Evolutionary conservation across 768 basidiomycete species (phyloP).

Genomic region (Grammothele lineata): DNA sequence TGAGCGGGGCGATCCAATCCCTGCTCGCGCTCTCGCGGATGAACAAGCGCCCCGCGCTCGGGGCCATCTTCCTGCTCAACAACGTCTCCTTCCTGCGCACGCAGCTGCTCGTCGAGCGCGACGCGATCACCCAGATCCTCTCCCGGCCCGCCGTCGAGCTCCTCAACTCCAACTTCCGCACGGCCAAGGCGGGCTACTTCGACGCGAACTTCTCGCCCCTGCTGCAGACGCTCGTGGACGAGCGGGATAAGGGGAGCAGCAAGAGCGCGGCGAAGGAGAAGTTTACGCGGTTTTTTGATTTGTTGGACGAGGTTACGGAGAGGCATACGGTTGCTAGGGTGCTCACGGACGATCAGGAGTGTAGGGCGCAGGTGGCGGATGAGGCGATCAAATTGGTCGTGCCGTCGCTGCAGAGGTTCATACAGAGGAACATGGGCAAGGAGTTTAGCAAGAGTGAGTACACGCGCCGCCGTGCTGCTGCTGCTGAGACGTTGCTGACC

Average conservation of each 20-base stretch:
- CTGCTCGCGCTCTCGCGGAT: conserved; percentile 60
- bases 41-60: conserved; percentile 57
- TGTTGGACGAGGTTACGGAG: conserved; percentile 76
- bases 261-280: conserved; percentile 74
- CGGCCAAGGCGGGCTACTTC: conserved; percentile 80
- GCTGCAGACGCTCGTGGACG: conserved; percentile 55
- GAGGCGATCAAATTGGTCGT: conserved; percentile 77
- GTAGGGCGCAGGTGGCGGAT: conserved; percentile 55
- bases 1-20: conserved; percentile 57
- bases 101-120: conserved; percentile 47
- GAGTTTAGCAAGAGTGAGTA: conserved; percentile 81
- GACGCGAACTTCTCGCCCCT: conserved; percentile 79
- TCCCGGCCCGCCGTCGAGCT: conserved; percentile 58
- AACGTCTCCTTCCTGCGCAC: conserved; percentile 69
- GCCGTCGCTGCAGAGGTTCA: conserved; percentile 69
- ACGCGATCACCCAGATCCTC: conserved; percentile 45
- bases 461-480: conserved; percentile 1
- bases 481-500: too few species aligned
- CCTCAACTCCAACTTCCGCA: conserved; percentile 69
- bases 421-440: conserved; percentile 71
- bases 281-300: conserved; percentile 76
- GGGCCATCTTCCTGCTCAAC: conserved; percentile 76
- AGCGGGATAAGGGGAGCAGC: conserved; percentile 45
- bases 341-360: conserved; percentile 65
- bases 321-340: conserved; percentile 66